Conservation (phyloP, 352 stramenopile genomes). For the Pythium phragmiticola region DNA sequence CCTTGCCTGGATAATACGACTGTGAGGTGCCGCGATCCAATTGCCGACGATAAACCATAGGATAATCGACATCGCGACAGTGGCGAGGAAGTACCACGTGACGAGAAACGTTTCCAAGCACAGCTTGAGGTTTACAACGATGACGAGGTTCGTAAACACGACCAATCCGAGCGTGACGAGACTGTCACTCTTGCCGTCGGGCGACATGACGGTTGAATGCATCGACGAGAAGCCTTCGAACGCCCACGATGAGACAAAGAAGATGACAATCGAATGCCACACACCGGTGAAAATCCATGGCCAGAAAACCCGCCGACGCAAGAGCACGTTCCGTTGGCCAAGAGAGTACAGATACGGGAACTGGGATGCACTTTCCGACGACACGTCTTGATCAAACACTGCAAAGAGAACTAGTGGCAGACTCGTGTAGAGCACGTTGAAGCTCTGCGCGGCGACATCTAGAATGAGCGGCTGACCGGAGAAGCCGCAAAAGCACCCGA, state of each 20-base stretch:
- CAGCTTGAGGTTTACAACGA: constrained; percentile 78
- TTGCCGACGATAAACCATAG: constrained; percentile 67
- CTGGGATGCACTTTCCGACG: constrained; percentile 57
- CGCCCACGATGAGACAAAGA: constrained; percentile 73
- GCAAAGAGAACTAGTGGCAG: constrained; percentile 74
- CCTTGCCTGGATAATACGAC: constrained; percentile 53
- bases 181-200: constrained; percentile 47
- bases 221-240: constrained; percentile 33
- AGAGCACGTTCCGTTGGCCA: constrained; percentile 64
- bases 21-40: constrained; percentile 53
- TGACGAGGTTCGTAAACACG: constrained; percentile 78
- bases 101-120: constrained; percentile 73
- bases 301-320: constrained; percentile 70
- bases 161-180: constrained; percentile 72
- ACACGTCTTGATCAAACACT: constrained; percentile 79
- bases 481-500: constrained; percentile 76
- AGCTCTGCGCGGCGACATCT: constrained; percentile 76
- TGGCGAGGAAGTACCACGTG: constrained; percentile 72
- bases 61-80: constrained; percentile 47
- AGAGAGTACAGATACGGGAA: constrained; percentile 69
- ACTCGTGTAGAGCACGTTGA: constrained; percentile 83
- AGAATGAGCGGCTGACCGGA: constrained; percentile 78
- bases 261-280: constrained; percentile 81
- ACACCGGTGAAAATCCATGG: constrained; percentile 82
- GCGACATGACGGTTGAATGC: constrained; percentile 35